Percentiles rank a stretch among this genome's conserved stretches.
Conservation (phyloP, 192 early-diverging fungal genomes). For the Geosiphon pyriformis region DNA sequence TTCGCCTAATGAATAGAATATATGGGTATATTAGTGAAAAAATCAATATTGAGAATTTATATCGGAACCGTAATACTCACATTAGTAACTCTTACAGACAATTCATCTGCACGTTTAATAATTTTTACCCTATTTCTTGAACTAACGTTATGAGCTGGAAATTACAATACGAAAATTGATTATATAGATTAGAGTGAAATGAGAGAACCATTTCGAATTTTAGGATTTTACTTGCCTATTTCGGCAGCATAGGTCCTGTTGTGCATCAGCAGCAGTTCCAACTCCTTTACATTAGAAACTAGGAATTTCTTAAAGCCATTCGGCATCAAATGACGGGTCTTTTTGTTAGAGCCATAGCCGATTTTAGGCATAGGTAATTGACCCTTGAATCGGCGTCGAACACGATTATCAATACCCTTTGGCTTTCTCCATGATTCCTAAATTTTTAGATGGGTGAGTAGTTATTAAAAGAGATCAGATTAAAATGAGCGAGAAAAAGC, state of each 20-base stretch:
- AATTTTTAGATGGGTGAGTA: too few species aligned
- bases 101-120: constrained; percentile 89
- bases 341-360: constrained; percentile 97
- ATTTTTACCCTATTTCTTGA: constrained; percentile 92
- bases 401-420: constrained; percentile 99
- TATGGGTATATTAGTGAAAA: background rate
- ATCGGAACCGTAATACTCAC: constrained; percentile 77
- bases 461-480: too few species aligned
- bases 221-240: constrained; percentile 48
- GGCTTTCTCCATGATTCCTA: constrained; percentile 98
- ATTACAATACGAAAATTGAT: background rate
- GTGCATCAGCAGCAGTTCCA: constrained; percentile 98
- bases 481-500: background rate
- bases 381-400: constrained; percentile 98
- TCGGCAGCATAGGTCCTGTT: constrained; percentile 99
- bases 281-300: constrained; percentile 85
- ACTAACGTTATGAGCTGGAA: constrained; percentile 83
- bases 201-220: background rate
- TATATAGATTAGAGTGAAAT: background rate
- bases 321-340: constrained; percentile 94
- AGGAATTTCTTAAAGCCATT: constrained; percentile 99
- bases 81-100: constrained; percentile 97
- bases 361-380: constrained; percentile 98
- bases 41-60: constrained; percentile 61
- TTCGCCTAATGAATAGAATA: constrained; percentile 11